Base-by-base conservation (phyloP, 2,329 filamentous ascomycete species). In the Alternaria tenuissima region DNA sequence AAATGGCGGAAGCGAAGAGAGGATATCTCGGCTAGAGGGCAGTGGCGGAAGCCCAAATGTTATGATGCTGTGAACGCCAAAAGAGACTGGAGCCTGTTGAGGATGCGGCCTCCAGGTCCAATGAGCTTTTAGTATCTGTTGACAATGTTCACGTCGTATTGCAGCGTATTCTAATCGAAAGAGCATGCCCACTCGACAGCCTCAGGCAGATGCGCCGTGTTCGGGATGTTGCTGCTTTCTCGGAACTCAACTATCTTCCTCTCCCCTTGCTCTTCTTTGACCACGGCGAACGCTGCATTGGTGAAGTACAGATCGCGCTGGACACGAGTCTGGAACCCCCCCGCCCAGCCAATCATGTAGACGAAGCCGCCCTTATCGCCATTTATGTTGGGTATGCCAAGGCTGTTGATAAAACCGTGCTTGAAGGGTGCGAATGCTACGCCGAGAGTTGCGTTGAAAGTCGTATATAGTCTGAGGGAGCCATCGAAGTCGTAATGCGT, bases 331-430 rank as follows among this genome's bases (percentile, higher is more conserved):
- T 73, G 70, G 28, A 61, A 66, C 1, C 74, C 73, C 20, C 74
- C 73, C 4, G 74, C 72, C 74, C 74, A 76, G 1, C 73, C 73
- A 30, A 74, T 69, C 63, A 70, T 63, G 54, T 76, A 76, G 22
- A 75, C 73, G 28, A 74, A 70, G 16, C 74, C 74, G 7, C 74
- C 74, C 48, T 68, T 74, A 52, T 75, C 73, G 44, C 72, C 71
- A 49, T 70, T 75, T 0, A 58, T 51, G 54, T 75, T 72, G 16
- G 74, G 74, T 3, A 76, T 61, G 9, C 70, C 72, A 4, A 75
- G 61, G 1, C 67, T 68, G 20, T 66, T 71, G 51, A 65, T 69
- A 28, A 74, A 71, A 18, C 73, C 74, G 39, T 76, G 73, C 48
- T 70, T 59, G 59, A 76, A 76, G 1, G 68, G 68, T 9, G 64